Evolutionary conservation across 768 basidiomycete genomes (phyloP).

Genomic region (Dioszegia hungarica): DNA sequence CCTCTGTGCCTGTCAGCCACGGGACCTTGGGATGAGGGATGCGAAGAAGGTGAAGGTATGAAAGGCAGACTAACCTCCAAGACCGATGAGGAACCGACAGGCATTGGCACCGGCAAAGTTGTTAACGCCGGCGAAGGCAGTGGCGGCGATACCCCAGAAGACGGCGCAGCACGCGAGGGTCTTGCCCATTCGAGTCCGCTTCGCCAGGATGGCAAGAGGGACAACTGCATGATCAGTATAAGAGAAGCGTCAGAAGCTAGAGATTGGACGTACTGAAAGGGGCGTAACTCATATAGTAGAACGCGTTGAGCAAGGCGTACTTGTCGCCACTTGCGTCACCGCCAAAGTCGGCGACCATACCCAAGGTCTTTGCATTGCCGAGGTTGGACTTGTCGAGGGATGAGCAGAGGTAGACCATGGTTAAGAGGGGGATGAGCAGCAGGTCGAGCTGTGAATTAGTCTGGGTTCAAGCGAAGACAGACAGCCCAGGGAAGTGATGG

Average conservation of each 20-base stretch:
- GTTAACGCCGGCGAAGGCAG: conserved; percentile 13
- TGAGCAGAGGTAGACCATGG: conserved; percentile 11
- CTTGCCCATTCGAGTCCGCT: conserved; percentile 12
- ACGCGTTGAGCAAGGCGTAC: conserved; percentile 17
- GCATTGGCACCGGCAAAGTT: conserved; percentile 12
- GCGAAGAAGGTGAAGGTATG: too few species aligned
- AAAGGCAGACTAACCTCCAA: neutral
- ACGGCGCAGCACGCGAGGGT: conserved; percentile 5
- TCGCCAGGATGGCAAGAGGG: conserved; percentile 15
- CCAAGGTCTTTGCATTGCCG: conserved; percentile 26
- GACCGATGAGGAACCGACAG: conserved; percentile 15
- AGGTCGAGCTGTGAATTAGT: conserved; percentile 5
- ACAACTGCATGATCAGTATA: conserved; percentile 7
- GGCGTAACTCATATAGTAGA: conserved; percentile 18
- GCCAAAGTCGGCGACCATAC: conserved; percentile 19
- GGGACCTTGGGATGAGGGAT: too few species aligned
- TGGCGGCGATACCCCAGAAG: conserved; percentile 23
- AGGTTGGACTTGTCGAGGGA: conserved; percentile 24
- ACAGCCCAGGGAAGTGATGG: neutral
- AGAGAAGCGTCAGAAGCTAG: neutral
- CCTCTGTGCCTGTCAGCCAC: conserved; percentile 42
- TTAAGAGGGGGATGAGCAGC: conserved; percentile 10
- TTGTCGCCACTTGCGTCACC: conserved; percentile 14
- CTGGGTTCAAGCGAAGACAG: neutral
- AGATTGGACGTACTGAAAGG: conserved; percentile 14